Conservation (phyloP, 1,139 yeast species). For the Diutina siamensis region DNA sequence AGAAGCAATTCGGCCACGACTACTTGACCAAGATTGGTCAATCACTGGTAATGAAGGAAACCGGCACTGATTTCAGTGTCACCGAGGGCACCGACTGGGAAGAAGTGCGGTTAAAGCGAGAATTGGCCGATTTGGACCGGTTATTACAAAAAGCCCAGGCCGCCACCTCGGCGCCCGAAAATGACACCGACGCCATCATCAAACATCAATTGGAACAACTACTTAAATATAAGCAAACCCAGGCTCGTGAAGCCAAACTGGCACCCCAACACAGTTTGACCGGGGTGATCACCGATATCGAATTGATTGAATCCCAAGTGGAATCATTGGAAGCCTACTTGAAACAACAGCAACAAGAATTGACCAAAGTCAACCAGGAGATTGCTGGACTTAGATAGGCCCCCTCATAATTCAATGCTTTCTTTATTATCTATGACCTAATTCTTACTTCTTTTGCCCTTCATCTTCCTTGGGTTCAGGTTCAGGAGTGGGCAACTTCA, state of each 20-base stretch:
- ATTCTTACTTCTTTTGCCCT: conserved; percentile 14
- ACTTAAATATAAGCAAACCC: conserved; percentile 42
- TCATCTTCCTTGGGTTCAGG: conserved; percentile 54
- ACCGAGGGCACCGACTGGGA: conserved; percentile 81
- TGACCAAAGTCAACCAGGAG: conserved; percentile 33
- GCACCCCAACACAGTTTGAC: conserved; percentile 14
- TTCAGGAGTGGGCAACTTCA: conserved; percentile 74
- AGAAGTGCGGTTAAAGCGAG: conserved; percentile 71
- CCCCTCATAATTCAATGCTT: background rate
- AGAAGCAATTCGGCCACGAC: conserved; percentile 27
- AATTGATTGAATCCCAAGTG: conserved; percentile 56
- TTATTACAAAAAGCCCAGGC: conserved; percentile 48
- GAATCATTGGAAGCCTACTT: conserved; percentile 46
- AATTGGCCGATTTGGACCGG: conserved; percentile 59
- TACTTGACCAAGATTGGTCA: conserved; percentile 34
- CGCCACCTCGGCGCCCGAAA: conserved; percentile 26
- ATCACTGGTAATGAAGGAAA: conserved; percentile 33
- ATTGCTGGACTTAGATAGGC: conserved; percentile 14
- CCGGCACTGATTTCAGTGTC: conserved; percentile 66
- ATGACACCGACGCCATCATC: conserved; percentile 22
- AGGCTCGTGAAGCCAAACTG: background rate
- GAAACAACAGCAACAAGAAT: conserved; percentile 37
- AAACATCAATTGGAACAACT: conserved; percentile 77
- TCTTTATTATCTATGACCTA: background rate
- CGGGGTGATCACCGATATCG: conserved; percentile 45